Evolutionary conservation across 371 early-diverging fungal genomes (phyloP).

Genomic region (Syncephalis plumigaleata): DNA sequence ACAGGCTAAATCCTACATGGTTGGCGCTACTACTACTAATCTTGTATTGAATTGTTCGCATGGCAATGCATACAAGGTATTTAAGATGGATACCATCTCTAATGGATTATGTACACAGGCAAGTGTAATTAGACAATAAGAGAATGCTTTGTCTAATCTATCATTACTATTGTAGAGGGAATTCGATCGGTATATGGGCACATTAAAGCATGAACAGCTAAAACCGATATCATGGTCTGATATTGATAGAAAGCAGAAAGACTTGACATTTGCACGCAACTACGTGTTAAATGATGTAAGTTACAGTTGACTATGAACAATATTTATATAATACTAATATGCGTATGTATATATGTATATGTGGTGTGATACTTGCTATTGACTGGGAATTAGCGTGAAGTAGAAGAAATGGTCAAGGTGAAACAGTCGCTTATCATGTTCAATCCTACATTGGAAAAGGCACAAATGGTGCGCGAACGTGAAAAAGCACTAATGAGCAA

Average conservation of each 20-base stretch:
- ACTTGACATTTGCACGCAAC: conserved; percentile 30
- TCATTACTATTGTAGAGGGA: conserved; percentile 27
- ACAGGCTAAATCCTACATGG: conserved; percentile 39
- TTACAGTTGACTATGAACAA: neutral
- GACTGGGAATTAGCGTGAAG: conserved; percentile 18
- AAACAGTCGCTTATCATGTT: conserved; percentile 27
- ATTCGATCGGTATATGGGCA: conserved; percentile 29
- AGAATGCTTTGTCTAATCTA: conserved; percentile 20
- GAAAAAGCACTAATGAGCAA: conserved; percentile 6
- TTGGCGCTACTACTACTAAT: conserved; percentile 35
- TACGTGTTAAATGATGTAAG: conserved; percentile 38
- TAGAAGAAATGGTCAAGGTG: conserved; percentile 33
- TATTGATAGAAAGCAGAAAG: conserved; percentile 29
- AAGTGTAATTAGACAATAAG: conserved; percentile 9
- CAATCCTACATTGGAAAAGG: conserved; percentile 34
- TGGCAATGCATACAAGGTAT: conserved; percentile 41
- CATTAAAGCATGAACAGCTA: conserved; percentile 26
- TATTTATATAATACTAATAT: neutral
- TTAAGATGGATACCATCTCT: conserved; percentile 58
- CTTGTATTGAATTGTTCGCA: conserved; percentile 39
- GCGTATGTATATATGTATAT: no score
- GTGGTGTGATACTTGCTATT: no score
- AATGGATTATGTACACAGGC: conserved; percentile 41
- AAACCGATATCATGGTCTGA: conserved; percentile 24
- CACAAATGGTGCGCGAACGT: conserved; percentile 18